Base-by-base conservation (phyloP, 1,284 basidiomycete genomes). In the Naganishia sp. region DNA sequence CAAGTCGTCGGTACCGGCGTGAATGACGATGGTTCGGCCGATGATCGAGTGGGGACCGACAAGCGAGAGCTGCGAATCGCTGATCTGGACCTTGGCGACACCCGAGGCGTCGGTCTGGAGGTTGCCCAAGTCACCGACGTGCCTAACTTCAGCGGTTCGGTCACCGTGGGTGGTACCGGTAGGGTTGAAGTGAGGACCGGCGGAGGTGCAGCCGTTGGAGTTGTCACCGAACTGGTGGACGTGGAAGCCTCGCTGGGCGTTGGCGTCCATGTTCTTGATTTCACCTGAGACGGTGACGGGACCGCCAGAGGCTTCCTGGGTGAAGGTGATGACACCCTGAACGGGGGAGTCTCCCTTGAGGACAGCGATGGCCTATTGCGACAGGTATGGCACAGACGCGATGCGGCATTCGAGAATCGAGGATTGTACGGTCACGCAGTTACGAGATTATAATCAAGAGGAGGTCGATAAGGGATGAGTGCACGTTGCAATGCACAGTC, bases 101-200 rank as follows among this genome's bases (percentile, higher is more conserved):
- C 90, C 90, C 56, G 79, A 73, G 18, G 76, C 79, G 74, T 92
- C 84, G 64, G 85, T 84, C 72, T 83, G 73, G 73, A 92, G 85
- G 76, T 92, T 88, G 45, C 89, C 90, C 67, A 92, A 79, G 75
- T 92, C 90, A 18, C 90, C 90, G 31, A 88, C 84, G 77, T 92
- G 90, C 69, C 89, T 82, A 67, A 82, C 81, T 0, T 72, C 51
- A 73, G 85, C 85, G 13, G 77, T 75, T 25, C 85, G 88, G 5
- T 83, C 86, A 64, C 89, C 89, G 72, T 92, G 90, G 42, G 80
- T 84, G 72, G 83, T 82, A 41, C 79, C 81, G 74, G 83, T 83
- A 0, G 89, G 89, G 80, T 92, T 92, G 82, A 86, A 91, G 79
- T 92, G 90, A 52, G 86, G 72, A 11, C 89, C 88, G 43, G 90